Base-by-base conservation (phyloP, 2,329 filamentous ascomycete species). In the Fusarium transvaalense region DNA sequence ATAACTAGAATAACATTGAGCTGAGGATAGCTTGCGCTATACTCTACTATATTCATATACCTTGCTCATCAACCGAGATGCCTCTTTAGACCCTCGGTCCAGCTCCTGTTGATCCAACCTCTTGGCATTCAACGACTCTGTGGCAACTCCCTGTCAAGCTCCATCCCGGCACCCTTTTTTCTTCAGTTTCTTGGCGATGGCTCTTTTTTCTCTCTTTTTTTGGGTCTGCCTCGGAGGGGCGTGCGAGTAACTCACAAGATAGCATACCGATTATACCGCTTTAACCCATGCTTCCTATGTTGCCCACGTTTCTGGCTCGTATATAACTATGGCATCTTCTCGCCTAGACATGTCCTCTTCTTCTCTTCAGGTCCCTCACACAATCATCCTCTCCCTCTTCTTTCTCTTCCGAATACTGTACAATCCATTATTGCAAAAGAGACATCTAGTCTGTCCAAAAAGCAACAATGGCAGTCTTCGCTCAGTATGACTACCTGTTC, bases 401-500 rank as follows among this genome's bases (percentile, higher is more conserved):
- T 21, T 10, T 35, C 19, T 25, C 10, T 37, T 25, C 10, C 27
- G 46, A 37, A 50, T 35, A 50, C 13, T 19, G 15, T 9, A 9
- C 29, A 29, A 29, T n/a, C 47, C 47, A 50, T 50, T 50, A 25
- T 38, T 50, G 32, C 47, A 50, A 50, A 50, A 41, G 5, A 38
- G 31, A 23, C 51, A 43, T 61, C 31, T 53, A n/a, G 31, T 46
- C 38, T 34, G 21, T 10, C 14, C 48, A 35, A 48, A 61, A 64
- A 57, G 48, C 61, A 25, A n/a, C 19, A 65, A 74, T 74, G 71
- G 71, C 69, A 19, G 65, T 72, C 21, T 60, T 76, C 53, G 79
- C 81, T 60, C 82, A 90, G 72, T 90, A 84, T 66, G 84, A 88
- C 77, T 90, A 89, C 75, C 81, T 90, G 64, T 87, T 90, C 68